Evolutionary conservation across 2,329 filamentous ascomycete species (phyloP), one percentile per base, ranked within the genome.

Genomic region (Aspergillus quadricinctus): DNA sequence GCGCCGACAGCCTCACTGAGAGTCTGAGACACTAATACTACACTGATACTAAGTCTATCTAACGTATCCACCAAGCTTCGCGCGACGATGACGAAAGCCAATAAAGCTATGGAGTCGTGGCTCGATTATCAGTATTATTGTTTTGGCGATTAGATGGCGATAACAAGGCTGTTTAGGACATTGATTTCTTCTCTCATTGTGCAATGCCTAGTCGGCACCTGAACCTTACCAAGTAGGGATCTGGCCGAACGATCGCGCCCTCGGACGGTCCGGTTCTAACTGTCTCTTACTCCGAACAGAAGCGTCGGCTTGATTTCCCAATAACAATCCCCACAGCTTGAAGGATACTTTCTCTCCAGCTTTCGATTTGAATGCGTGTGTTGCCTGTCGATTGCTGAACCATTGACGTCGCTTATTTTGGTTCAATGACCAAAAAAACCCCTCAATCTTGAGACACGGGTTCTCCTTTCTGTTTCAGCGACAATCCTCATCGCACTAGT

Each of bases 361-460:
- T 37, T 17, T 37, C 6, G 6, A 37, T 37, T 6, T 17, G 31
- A 37, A 17, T 37, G 14, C 14, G 5, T 7, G 14, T 37, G 31
- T 37, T 37, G 31, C 6, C 31, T 17, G 31, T 37, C 29, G 11
- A 37, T 37, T n/a, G 14, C 14, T 37, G 25, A 27, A 27, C 57
- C 53, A 40, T 58, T 53, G 49, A 50, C 28, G 27, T 29, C 48
- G 45, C 52, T 49, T 48, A 55, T 57, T 56, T 54, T 52, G 51
- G 51, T 55, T 46, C 53, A 4, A 35, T 5, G 11, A 29, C 19
- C 46, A 35, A 48, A 41, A 25, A 46, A 53, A 50, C 62, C 61
- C 62, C 62, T 61, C 57, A 56, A 48, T 37, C 41, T 35, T 58
- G 62, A 63, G 57, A 58, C 61, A 54, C 62, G 29, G 56, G 53